Base-by-base conservation (phyloP, 306 rosid species). In the Lathyrus aphaca region DNA sequence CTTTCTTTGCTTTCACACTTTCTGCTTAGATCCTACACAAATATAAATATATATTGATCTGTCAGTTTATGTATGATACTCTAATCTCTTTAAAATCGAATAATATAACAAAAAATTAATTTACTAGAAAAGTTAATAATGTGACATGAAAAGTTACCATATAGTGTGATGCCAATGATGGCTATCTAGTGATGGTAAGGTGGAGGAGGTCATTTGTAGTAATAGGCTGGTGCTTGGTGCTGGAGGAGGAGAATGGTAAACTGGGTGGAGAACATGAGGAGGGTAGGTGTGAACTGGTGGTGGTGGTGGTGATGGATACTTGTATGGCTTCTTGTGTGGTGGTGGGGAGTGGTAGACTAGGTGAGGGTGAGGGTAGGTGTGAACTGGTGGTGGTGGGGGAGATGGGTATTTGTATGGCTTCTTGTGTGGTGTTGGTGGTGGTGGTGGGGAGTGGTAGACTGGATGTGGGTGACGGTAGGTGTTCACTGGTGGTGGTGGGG, bases 191-290 rank as follows among this genome's bases (percentile, higher is more conserved):
- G 14, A 64, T 85, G 86, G 80, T 83, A 30, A 27, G 95, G 91
- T 13, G 95, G 95, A 73, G 95, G 95, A 39, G 86, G 84, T 23
- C 85, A 88, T 30, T 85, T 39, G 30, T 85, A 64, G 43, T 81
- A 19, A 50, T 86, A 71, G 38, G 80, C 83, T 25, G 88, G 91
- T 63, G 91, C n/a, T n/a, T n/a, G n/a, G n/a, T n/a, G n/a, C n/a
- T n/a, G 83, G 82, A 32, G 82, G 82, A 35, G 77, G 72, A 18
- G 81, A 71, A 39, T 77, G 76, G 76, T 63, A 75, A 0, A 51
- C 50, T 69, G 80, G 80, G 65, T 50, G 65, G 0, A 75, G 75
- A 62, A 42, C 32, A 3, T 62, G 68, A 15, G 57, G 58, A 0
- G 80, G 74, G 49, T 57, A 56, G 1, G 48, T 27, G 48, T 43